Evolutionary conservation across 2,329 filamentous ascomycete genomes (phyloP), one percentile per base, ranked within the genome.

Genomic region (Chaetomium globosum): DNA sequence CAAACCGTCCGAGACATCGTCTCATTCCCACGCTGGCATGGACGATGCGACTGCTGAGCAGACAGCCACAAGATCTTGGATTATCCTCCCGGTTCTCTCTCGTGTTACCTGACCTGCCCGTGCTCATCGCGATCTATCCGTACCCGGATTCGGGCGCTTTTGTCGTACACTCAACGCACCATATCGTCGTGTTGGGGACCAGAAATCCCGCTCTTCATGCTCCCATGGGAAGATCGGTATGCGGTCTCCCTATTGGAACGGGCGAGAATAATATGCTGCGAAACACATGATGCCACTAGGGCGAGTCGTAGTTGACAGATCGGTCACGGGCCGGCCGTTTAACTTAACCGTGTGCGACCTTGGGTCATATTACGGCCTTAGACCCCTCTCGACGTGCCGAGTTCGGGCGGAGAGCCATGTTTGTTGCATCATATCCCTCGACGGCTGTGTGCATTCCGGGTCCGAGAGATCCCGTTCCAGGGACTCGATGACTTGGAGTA

Each of bases 1-100:
- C 84, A 86, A 69, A 96, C 91, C 71, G 86, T 97, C 73, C 86
- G 92, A 74, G 93, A 97, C 76, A 86, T 93, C 28, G 90, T 96
- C 63, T 86, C 91, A 31, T 97, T 97, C 74, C 93, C 93, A 56
- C 86, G 93, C 71, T 93, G 86, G 81, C 81, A 82, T 74, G 84
- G 85, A 63, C 83, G 85, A 71, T 87, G 85, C 73, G 83, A 88
- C 75, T 87, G 85, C 72, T 88, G 72, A 73, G 61, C 65, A 58
- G 8, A 46, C 33, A 49, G 46, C 10, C 30, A 23, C 59, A 60
- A 54, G 36, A 66, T 67, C 61, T 48, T 56, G 63, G 63, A 48
- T 31, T 13, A n/a, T 43, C 51, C 46, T 49, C 30, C 36, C 55
- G 51, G 52, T 59, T 36, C 33, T 36, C 52, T 53, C 53, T 48